These are phyloP conservation scores for Xylariomycetidae sp. DNA, from an alignment of 2,329 filamentous ascomycete genomes.

Conservation along the genomic window DNA sequence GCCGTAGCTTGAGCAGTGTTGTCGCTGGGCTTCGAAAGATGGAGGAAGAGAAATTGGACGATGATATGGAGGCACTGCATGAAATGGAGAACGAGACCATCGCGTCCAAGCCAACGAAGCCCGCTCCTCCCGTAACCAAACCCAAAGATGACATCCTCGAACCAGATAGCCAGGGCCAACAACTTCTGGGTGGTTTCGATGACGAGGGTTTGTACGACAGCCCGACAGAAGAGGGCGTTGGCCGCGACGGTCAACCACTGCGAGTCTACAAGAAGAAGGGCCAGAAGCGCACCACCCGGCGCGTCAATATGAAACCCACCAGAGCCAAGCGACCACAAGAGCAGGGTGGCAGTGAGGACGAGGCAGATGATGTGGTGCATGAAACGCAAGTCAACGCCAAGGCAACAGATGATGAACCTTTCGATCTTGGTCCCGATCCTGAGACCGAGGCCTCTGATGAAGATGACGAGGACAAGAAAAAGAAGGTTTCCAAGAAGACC, in stretches of 20 bases:
- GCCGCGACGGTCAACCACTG: constrained; percentile 52
- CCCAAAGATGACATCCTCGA: constrained; percentile 32
- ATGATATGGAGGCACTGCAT: constrained; percentile 67
- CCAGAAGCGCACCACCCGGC: constrained; percentile 69
- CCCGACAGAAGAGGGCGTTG: constrained; percentile 42
- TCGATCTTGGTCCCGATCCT: constrained; percentile 32
- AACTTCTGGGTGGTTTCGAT: constrained; percentile 56
- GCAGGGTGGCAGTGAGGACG: constrained; percentile 28
- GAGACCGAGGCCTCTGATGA: constrained; percentile 32
- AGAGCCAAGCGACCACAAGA: constrained; percentile 40
- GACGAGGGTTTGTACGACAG: constrained; percentile 56
- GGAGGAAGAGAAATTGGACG: constrained; percentile 63
- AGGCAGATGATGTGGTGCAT: constrained; percentile 30
- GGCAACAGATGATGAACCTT: constrained; percentile 20
- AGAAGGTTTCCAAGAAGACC: constrained; percentile 38
- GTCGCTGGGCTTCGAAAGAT: constrained; percentile 64
- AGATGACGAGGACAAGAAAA: constrained; percentile 24
- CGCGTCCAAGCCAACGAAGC: constrained; percentile 8
- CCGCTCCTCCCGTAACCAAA: constrained; percentile 6
- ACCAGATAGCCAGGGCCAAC: constrained; percentile 37
- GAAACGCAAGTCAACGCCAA: constrained; percentile 31
- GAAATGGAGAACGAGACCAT: constrained; percentile 56
- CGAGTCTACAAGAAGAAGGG: constrained; percentile 77
- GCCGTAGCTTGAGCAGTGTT: constrained; percentile 66
- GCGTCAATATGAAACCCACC: constrained; percentile 57